Conservation (phyloP, 129 eudicot genomes). For the Chrysanthemum lavandulifolium region DNA sequence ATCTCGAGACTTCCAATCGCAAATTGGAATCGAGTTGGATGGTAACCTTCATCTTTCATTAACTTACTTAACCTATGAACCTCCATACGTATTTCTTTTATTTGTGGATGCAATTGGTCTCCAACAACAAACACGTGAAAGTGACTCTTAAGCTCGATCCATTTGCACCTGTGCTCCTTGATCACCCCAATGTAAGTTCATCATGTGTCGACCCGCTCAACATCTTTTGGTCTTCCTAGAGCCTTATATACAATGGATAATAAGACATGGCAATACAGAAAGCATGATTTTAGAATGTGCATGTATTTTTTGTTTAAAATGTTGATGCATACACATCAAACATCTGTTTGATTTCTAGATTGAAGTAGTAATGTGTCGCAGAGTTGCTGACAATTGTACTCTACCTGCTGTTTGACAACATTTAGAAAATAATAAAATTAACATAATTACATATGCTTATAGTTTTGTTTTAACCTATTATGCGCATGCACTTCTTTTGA, state of each 20-base stretch:
- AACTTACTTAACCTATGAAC: conserved; percentile 43
- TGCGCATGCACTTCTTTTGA: too few species aligned
- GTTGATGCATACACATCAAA: too few species aligned
- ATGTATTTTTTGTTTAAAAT: too few species aligned
- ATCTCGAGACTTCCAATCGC: conserved; percentile 34
- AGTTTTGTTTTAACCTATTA: too few species aligned
- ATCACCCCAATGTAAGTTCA: conserved; percentile 60
- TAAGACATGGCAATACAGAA: conserved; percentile 33
- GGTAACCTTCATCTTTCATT: conserved; percentile 67
- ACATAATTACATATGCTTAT: too few species aligned
- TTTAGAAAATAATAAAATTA: too few species aligned
- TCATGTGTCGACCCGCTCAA: conserved; percentile 58
- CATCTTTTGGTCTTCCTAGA: conserved; percentile 63
- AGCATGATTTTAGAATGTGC: too few species aligned
- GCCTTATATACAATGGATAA: conserved; percentile 71
- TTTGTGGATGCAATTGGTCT: conserved; percentile 67
- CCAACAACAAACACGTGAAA: conserved; percentile 85
- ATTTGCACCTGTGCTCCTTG: conserved; percentile 87
- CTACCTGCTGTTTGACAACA: too few species aligned
- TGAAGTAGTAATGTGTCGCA: too few species aligned
- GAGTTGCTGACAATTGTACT: too few species aligned
- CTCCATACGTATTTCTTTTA: conserved; percentile 46
- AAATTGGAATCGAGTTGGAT: conserved; percentile 39
- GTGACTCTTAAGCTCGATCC: conserved; percentile 82
- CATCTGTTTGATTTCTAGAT: too few species aligned